Percentiles rank a stretch among this genome's conserved stretches.
Conservation (phyloP, 78 protist genomes). For the Speleostelium caveatum region DNA sequence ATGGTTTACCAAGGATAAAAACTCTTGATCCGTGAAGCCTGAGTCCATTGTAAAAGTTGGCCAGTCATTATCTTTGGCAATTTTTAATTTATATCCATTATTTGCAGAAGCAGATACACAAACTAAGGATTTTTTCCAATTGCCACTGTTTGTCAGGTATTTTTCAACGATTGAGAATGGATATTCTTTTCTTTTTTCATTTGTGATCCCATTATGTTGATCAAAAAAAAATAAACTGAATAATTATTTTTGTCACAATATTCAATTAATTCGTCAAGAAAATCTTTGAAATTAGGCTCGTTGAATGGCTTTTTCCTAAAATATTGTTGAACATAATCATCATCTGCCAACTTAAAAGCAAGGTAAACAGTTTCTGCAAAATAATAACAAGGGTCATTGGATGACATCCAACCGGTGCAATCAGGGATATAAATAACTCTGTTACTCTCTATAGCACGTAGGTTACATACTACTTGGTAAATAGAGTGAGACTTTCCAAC, state of each 20-base stretch:
- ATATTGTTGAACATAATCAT: background rate
- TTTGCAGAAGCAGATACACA: conserved; percentile 7
- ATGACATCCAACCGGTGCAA: background rate
- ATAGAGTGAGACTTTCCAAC: conserved; percentile 31
- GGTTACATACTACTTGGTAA: background rate
- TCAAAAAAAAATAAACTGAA: background rate
- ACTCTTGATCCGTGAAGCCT: conserved; percentile 2
- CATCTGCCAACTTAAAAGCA: background rate
- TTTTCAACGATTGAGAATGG: background rate
- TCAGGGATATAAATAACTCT: conserved; percentile 11
- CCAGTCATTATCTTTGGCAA: background rate
- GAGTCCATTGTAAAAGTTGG: background rate
- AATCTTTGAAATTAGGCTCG: background rate
- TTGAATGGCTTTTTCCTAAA: background rate
- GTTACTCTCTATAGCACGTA: background rate
- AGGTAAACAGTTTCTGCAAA: background rate
- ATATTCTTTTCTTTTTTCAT: background rate
- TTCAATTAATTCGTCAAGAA: background rate
- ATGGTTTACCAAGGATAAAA: background rate
- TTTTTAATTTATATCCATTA: background rate
- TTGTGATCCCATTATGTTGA: conserved; percentile 1
- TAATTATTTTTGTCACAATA: background rate
- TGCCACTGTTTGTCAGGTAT: background rate
- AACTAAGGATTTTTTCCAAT: background rate
- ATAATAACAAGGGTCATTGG: background rate